Conservation (phyloP, 495 filamentous ascomycete species). For the Tuber indicum region DNA sequence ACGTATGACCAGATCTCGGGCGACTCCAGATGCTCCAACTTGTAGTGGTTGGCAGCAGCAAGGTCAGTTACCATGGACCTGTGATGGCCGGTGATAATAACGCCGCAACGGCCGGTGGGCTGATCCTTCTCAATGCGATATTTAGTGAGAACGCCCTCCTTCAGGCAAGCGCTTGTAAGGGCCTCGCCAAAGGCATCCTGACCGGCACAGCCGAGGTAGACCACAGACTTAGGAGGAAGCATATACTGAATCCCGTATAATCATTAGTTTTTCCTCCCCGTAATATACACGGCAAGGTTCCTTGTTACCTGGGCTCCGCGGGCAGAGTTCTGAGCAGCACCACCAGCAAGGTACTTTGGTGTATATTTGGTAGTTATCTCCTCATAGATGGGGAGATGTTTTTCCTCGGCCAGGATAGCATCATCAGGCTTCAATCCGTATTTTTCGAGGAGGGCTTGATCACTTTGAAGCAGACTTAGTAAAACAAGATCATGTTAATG, state of each 20-base stretch:
- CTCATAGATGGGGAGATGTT: constrained; percentile 84
- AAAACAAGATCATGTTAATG: constrained; percentile 25
- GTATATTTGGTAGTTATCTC: constrained; percentile 80
- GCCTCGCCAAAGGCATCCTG: constrained; percentile 83
- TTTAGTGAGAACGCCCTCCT: constrained; percentile 79
- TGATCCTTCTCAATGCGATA: constrained; percentile 79
- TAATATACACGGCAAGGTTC: background rate
- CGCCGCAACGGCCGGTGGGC: constrained; percentile 88
- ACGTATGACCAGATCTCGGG: constrained; percentile 85
- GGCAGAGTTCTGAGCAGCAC: constrained; percentile 96
- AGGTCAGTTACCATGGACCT: constrained; percentile 92
- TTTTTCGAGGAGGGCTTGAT: constrained; percentile 75
- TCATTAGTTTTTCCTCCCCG: background rate
- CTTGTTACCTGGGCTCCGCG: constrained; percentile 69
- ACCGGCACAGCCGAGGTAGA: constrained; percentile 90
- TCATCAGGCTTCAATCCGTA: constrained; percentile 93
- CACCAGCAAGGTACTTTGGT: constrained; percentile 90
- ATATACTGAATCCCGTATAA: constrained; percentile 59
- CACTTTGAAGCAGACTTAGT: constrained; percentile 45
- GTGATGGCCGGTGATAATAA: constrained; percentile 92
- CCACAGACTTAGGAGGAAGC: constrained; percentile 73
- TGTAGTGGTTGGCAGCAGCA: constrained; percentile 93
- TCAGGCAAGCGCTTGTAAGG: constrained; percentile 67
- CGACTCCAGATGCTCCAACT: constrained; percentile 84
- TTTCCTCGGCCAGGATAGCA: constrained; percentile 88